Base-by-base conservation (phyloP, 2,329 filamentous ascomycete genomes). In the Teratosphaeria gauchensis region DNA sequence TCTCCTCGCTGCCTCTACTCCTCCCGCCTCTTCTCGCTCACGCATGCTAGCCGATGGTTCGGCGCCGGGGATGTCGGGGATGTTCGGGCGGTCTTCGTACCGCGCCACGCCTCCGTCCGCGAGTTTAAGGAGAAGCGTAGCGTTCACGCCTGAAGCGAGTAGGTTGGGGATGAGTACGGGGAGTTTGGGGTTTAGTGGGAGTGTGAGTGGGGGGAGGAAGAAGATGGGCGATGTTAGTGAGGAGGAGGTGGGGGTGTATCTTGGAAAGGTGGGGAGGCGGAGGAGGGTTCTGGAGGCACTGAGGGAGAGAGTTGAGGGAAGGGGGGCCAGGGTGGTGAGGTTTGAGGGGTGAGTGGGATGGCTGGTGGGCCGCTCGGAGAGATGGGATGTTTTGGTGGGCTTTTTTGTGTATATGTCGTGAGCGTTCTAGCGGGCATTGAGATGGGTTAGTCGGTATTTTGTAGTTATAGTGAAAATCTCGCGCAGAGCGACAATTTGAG, bases 201-300 rank as follows among this genome's bases (percentile, higher is more conserved):
- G 67, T 56, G 33, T 67, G 56, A 64, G 61, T 51, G 66, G 65
- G 35, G 61, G 64, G 51, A 67, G 71, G 54, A 73, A 69, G 62
- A 70, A 74, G 58, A 74, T 73, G 66, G 66, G 73, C 55, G 68
- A 76, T 61, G 73, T 78, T 1, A 74, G 72, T 30, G 67, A 71
- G 42, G 73, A 74, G 58, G 73, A 76, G 52, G 68, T 79, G 4
- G 68, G 71, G 58, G 65, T 58, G n/a, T 71, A 74, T 58, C 65
- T 71, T 56, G 69, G 54, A n/a, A 68, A 64, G 56, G 56, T 59
- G 24, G 66, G 63, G 60, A 68, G 71, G 64, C 69, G 77, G 65
- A 73, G 65, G 63, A 67, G 69, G 51, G 73, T 78, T 28, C 66
- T 74, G 16, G 66, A 63, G n/a, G 71, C 67, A 21, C 58, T 80